These are phyloP conservation scores for Cordyceps pruinosa DNA, from an alignment of 2,329 filamentous ascomycete genomes.

Conservation along the genomic window DNA sequence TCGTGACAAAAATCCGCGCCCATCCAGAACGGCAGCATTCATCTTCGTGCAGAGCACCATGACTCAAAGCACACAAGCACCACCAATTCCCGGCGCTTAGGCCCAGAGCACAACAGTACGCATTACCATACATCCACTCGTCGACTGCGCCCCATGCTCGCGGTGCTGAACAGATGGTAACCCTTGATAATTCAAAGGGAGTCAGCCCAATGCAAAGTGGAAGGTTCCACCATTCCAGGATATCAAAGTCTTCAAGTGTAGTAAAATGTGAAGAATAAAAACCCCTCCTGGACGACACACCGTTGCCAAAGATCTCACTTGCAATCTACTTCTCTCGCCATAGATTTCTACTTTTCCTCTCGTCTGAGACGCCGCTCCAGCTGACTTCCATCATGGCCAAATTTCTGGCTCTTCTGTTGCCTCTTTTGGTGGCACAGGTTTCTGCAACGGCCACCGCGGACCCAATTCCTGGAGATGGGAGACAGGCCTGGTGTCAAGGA, in stretches of 20 bases:
- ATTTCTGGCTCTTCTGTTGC: neutral
- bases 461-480: neutral
- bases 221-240: neutral
- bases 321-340: neutral
- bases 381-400: neutral
- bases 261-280: neutral
- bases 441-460: neutral
- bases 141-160: too few relatives aligned
- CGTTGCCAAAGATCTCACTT: neutral
- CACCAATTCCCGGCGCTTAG: too few relatives aligned
- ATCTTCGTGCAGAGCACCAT: too few relatives aligned
- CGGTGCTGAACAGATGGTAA: too few relatives aligned
- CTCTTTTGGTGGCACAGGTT: neutral
- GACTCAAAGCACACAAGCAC: too few relatives aligned
- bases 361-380: neutral
- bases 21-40: too few relatives aligned
- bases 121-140: too few relatives aligned
- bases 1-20: too few relatives aligned
- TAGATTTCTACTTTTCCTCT: neutral
- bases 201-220: neutral
- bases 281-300: neutral
- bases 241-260: neutral
- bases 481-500: neutral
- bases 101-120: too few relatives aligned
- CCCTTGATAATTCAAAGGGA: neutral